A percentile compares a stretch with the other conserved stretches of the same genome.
phyloP scores from a whole-genome alignment of 495 filamentous ascomycete genomes.

The Penicillium samsonianum region DNA sequence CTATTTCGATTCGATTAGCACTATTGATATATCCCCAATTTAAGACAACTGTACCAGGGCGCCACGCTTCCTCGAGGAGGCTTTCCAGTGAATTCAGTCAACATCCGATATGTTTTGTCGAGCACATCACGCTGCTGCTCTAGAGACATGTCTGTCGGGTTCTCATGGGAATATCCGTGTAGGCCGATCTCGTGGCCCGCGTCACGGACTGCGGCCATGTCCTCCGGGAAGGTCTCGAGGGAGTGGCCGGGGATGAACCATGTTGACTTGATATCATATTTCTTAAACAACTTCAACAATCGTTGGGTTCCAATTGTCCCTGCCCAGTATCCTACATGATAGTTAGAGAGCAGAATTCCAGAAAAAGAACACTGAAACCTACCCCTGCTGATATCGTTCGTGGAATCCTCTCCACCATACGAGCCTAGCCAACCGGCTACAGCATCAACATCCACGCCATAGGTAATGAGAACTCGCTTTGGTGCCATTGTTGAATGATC shows the following conservation, averaged over 20 bases:
- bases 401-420: conserved; percentile 67
- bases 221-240: conserved; percentile 75
- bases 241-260: conserved; percentile 85
- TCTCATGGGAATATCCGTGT: conserved; percentile 76
- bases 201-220: conserved; percentile 71
- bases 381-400: conserved; percentile 65
- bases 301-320: conserved; percentile 70
- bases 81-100: conserved; percentile 74
- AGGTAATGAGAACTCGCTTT: conserved; percentile 57
- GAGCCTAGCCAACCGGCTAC: conserved; percentile 72
- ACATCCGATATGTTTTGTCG: conserved; percentile 72
- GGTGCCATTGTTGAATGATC: conserved; percentile 24
- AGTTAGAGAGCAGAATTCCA: conserved; percentile 14
- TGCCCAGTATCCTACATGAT: conserved; percentile 60
- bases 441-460: conserved; percentile 66
- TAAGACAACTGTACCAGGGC: conserved; percentile 35
- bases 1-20: conserved; percentile 12
- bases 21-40: no score
- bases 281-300: conserved; percentile 71
- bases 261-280: conserved; percentile 77
- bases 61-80: conserved; percentile 69
- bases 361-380: neutral
- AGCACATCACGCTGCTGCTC: conserved; percentile 75
- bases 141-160: conserved; percentile 70
- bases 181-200: conserved; percentile 77